Conservation (phyloP, 2,329 filamentous ascomycete genomes). For the Xylariaceae sp. region DNA sequence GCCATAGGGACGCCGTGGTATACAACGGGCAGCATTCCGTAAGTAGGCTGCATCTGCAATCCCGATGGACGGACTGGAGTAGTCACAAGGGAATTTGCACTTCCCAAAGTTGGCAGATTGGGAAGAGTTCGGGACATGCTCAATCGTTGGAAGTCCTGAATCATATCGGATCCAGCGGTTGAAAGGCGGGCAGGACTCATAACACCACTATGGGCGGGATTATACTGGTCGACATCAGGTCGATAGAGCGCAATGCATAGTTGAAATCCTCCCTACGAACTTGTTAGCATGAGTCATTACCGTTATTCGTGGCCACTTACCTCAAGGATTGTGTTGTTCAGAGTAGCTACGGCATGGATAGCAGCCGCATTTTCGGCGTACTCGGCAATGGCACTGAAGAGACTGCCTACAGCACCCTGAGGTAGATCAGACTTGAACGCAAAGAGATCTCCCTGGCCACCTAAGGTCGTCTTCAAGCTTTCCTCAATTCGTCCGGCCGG, state of each 20-base stretch:
- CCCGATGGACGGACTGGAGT: slow-evolving; percentile 24
- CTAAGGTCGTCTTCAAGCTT: slow-evolving; percentile 39
- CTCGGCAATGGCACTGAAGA: slow-evolving; percentile 47
- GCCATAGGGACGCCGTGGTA: slow-evolving; percentile 32
- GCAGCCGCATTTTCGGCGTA: slow-evolving; percentile 47
- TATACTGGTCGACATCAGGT: slow-evolving; percentile 27
- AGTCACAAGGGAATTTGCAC: slow-evolving; percentile 23
- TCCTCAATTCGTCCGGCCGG: slow-evolving; percentile 33
- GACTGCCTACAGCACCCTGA: slow-evolving; percentile 37
- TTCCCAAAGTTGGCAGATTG: slow-evolving; percentile 19
- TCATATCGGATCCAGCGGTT: slow-evolving; percentile 23
- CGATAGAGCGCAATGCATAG: slow-evolving; percentile 29
- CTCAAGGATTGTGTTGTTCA: slow-evolving; percentile 36
- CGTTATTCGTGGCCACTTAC: slow-evolving; percentile 27
- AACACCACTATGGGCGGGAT: slow-evolving; percentile 16
- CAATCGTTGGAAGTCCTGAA: slow-evolving; percentile 27
- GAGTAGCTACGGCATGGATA: slow-evolving; percentile 36
- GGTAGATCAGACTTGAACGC: slow-evolving; percentile 42
- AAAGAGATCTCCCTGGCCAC: slow-evolving; percentile 47
- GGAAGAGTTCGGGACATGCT: slow-evolving; percentile 27
- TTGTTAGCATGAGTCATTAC: slow-evolving; percentile 5
- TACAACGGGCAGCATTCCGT: slow-evolving; percentile 36
- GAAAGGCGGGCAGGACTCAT: slow-evolving; percentile 23
- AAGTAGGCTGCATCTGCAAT: slow-evolving; percentile 31
- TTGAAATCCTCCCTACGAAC: slow-evolving; percentile 26